Percentiles rank a stretch among this genome's conserved stretches.
Evolutionary conservation across 306 rosid species (phyloP).

Genomic region (Myrica gale): DNA sequence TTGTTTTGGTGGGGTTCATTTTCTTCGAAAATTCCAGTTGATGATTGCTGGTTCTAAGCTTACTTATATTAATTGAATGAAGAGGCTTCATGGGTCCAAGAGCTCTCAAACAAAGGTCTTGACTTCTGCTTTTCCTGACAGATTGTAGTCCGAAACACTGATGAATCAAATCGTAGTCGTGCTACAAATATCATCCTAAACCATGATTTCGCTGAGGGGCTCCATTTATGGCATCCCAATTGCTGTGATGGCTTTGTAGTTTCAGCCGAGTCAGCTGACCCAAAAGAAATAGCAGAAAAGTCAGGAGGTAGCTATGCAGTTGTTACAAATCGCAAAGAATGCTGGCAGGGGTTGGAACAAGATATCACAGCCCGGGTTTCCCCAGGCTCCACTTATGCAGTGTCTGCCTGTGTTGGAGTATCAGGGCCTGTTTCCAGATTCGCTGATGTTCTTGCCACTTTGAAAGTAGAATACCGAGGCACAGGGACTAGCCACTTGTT

Average conservation of each 20-base stretch:
- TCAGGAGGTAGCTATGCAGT: slow-evolving; percentile 49
- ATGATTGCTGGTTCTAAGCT: not conserved
- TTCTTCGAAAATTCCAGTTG: not conserved
- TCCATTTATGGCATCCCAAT: slow-evolving; percentile 75
- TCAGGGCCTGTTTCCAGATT: slow-evolving; percentile 59
- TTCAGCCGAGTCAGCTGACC: slow-evolving; percentile 45
- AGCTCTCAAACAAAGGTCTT: slow-evolving; percentile 14
- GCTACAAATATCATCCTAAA: slow-evolving; percentile 62
- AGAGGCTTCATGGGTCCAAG: slow-evolving; percentile 1
- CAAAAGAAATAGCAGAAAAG: slow-evolving; percentile 28
- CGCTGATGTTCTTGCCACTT: slow-evolving; percentile 74
- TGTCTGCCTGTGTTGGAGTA: slow-evolving; percentile 77
- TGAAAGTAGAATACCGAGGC: slow-evolving; percentile 58
- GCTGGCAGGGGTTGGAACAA: slow-evolving; percentile 98
- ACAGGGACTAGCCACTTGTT: slow-evolving; percentile 58
- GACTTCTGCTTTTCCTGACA: slow-evolving; percentile 34
- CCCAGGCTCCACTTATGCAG: slow-evolving; percentile 50
- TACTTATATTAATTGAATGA: not conserved
- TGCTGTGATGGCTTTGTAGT: slow-evolving; percentile 61
- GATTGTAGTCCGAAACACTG: slow-evolving; percentile 37
- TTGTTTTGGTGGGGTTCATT: not conserved
- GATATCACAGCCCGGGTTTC: slow-evolving; percentile 63
- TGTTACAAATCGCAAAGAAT: slow-evolving; percentile 61
- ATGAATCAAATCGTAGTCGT: slow-evolving; percentile 32
- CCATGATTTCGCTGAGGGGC: slow-evolving; percentile 75